Evolutionary conservation across 495 filamentous ascomycete genomes (phyloP).

Genomic region (Stereocaulon alpinum): DNA sequence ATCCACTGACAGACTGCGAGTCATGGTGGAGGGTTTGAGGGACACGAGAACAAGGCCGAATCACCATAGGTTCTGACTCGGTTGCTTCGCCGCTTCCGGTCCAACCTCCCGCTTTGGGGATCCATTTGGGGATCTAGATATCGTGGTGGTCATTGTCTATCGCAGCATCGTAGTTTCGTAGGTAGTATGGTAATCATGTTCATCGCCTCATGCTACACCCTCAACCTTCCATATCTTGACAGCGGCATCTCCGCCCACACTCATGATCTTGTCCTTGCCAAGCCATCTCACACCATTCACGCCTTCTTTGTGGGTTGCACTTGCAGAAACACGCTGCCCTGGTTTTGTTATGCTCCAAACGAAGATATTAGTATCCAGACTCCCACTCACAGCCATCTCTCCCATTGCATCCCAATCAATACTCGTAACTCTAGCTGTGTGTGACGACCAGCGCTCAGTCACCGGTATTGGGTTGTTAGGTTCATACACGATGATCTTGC

Average conservation of each 20-base stretch:
- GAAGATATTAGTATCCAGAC: slow-evolving; percentile 79
- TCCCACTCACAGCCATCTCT: slow-evolving; percentile 71
- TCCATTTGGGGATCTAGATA: not conserved
- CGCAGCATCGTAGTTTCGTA: not conserved
- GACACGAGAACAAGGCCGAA: not conserved
- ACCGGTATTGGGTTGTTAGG: slow-evolving; percentile 48
- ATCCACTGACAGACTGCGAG: not conserved
- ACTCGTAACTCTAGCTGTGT: slow-evolving; percentile 74
- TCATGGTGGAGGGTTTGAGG: too few species aligned
- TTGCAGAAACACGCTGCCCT: slow-evolving; percentile 63
- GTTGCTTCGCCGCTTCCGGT: not conserved
- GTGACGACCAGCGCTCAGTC: slow-evolving; percentile 80
- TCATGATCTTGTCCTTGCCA: slow-evolving; percentile 58
- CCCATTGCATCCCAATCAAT: slow-evolving; percentile 73
- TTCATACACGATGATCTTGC: slow-evolving; percentile 73
- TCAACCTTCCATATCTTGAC: slow-evolving; percentile 83
- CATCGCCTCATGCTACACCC: slow-evolving; percentile 31
- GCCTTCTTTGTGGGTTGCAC: slow-evolving; percentile 89
- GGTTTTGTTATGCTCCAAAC: slow-evolving; percentile 85
- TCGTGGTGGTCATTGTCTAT: not conserved
- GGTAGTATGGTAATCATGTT: not conserved
- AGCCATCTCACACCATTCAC: slow-evolving; percentile 85
- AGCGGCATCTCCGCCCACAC: slow-evolving; percentile 74
- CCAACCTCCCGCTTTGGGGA: too few species aligned
- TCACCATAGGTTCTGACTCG: not conserved